Evolutionary conservation across 2,329 filamentous ascomycete species (phyloP).

Genomic region (Exophiala calicioides): DNA sequence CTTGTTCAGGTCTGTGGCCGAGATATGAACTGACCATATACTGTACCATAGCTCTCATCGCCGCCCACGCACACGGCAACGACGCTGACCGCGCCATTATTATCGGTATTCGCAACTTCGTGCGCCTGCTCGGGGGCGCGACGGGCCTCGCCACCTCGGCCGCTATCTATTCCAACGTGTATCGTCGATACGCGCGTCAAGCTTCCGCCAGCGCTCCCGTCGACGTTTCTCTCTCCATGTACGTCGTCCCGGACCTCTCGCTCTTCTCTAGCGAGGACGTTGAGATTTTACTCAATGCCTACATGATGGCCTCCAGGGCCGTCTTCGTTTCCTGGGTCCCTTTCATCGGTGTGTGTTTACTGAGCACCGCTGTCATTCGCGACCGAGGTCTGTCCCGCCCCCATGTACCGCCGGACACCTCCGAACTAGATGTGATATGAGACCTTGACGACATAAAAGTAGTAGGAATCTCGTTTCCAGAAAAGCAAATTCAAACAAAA

Average conservation of each 20-base stretch:
- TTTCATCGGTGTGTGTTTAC: slow-evolving; percentile 53
- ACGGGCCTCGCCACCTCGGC: slow-evolving; percentile 60
- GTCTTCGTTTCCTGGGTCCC: slow-evolving; percentile 62
- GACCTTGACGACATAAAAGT: too few species aligned
- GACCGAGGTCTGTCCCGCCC: slow-evolving; percentile 48
- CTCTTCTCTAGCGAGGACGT: slow-evolving; percentile 38
- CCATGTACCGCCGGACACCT: too few species aligned
- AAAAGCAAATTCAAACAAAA: too few species aligned
- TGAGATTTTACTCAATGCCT: slow-evolving; percentile 50
- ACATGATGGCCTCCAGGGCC: slow-evolving; percentile 55
- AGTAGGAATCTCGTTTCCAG: too few species aligned
- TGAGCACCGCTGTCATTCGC: slow-evolving; percentile 54
- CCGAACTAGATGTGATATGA: too few species aligned
- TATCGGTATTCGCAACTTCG: slow-evolving; percentile 64
- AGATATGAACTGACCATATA: too few species aligned
- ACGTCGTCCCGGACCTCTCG: slow-evolving; percentile 8
- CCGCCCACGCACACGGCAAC: slow-evolving; percentile 58
- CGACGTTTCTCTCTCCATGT: slow-evolving; percentile 7
- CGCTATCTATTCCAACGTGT: slow-evolving; percentile 47
- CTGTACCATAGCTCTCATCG: slow-evolving; percentile 60
- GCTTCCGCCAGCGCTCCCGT: too few species aligned
- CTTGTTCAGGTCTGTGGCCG: too few species aligned
- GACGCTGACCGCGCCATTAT: slow-evolving; percentile 62
- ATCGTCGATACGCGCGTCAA: too few species aligned
- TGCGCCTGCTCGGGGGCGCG: slow-evolving; percentile 60